Evolutionary conservation across 768 basidiomycete genomes (phyloP), one percentile per base, ranked within the genome.

Genomic region (Phaeolepiota aurea): DNA sequence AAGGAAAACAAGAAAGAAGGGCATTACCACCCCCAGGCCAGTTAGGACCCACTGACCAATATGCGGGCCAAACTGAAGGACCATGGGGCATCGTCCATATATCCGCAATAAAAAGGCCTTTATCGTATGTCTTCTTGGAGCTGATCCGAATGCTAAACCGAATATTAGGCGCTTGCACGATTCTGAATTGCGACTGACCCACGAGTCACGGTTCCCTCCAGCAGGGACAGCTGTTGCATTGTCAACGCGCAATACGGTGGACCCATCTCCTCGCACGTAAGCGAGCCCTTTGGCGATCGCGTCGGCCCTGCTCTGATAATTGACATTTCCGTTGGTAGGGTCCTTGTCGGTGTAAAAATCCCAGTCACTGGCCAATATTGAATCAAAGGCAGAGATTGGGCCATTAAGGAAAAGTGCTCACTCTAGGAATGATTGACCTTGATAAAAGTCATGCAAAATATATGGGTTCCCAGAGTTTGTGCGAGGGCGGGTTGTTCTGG

Each of bases 71-170:
- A 60, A 79, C 71, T 40, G 72, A 67, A 52, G 81, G 85, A 0
- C 86, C 86, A 39, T 74, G 68, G 5, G 85, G 85, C 80, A 85
- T 83, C 1, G 72, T 62, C 38, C 54, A 69, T 41, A 86, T 74
- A 50, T 87, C 86, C 13, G 85, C 70, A 48, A 88, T 77, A 63
- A 88, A 85, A 9, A 88, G 64, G 3, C 86, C 86, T n/a, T 65
- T 57, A 36, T 59, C 72, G 53, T 77, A 87, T 16, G 55, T 63
- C 53, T 82, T 78, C 52, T 75, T 72, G 20, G 79, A 69, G 40
- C 64, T 70, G 46, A 88, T 83, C 37, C 86, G 80, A 25, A 88
- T 72, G 19, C 82, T 84, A 49, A 63, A n/a, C n/a, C n/a, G n/a
- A n/a, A n/a, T n/a, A n/a, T 28, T 12, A 46, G 18, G 32, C 25